Evolutionary conservation across 805 yeast genomes (phyloP).

Genomic region (Wickerhamomyces xylosicus): DNA sequence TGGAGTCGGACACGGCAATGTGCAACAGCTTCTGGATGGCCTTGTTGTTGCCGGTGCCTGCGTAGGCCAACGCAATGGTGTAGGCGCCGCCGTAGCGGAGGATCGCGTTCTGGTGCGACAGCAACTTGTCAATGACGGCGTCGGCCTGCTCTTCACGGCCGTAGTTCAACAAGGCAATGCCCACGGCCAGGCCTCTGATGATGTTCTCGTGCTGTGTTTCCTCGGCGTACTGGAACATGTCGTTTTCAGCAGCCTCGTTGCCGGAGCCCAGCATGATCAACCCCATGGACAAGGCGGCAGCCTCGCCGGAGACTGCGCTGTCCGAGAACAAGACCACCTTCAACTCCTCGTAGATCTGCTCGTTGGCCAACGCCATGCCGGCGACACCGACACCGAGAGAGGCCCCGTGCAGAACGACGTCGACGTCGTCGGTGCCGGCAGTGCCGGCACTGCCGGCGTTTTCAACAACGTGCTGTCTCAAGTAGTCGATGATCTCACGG

Average conservation of each 20-base stretch:
- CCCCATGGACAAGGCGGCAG: conserved; percentile 95
- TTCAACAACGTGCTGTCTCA: conserved; percentile 62
- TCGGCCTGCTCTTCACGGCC: conserved; percentile 83
- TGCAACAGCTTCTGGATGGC: conserved; percentile 85
- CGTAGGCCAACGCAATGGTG: conserved; percentile 90
- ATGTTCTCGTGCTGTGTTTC: conserved; percentile 96
- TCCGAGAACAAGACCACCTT: conserved; percentile 80
- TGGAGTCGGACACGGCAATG: conserved; percentile 92
- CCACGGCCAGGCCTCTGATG: conserved; percentile 85
- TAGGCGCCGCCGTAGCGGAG: conserved; percentile 95
- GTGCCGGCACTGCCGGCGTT: conserved; percentile 51
- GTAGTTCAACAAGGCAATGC: conserved; percentile 77
- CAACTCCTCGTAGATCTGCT: conserved; percentile 67
- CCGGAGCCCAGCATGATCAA: conserved; percentile 91
- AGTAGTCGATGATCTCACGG: conserved; percentile 69
- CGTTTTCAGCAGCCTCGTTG: conserved; percentile 51
- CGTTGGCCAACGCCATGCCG: conserved; percentile 84
- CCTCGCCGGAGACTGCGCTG: conserved; percentile 90
- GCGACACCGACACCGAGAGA: conserved; percentile 93
- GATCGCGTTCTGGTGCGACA: conserved; percentile 68
- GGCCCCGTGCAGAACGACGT: conserved; percentile 90
- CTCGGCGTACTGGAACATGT: conserved; percentile 84
- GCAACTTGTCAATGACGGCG: conserved; percentile 48
- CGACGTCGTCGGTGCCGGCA: conserved; percentile 60
- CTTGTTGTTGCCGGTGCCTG: conserved; percentile 86